Evolutionary conservation across 1,284 basidiomycete species (phyloP), one percentile per base, ranked within the genome.

Genomic region (Heterobasidion annosum): DNA sequence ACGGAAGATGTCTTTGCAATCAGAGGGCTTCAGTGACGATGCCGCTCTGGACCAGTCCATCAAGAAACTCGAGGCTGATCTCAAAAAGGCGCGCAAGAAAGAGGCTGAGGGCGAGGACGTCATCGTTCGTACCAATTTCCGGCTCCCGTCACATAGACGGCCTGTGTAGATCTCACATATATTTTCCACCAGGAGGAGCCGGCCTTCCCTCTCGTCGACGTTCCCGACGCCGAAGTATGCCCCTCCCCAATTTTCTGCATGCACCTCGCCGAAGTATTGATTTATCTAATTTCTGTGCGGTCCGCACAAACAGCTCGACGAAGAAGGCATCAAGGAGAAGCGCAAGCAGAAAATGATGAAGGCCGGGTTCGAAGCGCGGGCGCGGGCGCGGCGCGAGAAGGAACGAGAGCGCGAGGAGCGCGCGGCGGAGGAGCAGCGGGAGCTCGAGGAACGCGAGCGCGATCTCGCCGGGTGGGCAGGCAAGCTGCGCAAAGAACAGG

Each of bases 291-390:
- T 13, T 13, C 5, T 43, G 1, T 43, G 3, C 6, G 13, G 2
- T 43, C 40, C 8, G 25, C 25, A 25, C 25, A 1, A 25, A 1
- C 56, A 91, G 81, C 79, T 99, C 18, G 93, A 93, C 62, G 95
- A 98, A 66, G 95, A 98, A 49, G 81, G 85, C 13, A 65, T 98
- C 49, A 98, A 93, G 68, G 97, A 99, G 70, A 99, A 99, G 73
- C 86, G 88, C 63, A 90, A 88, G 62, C 97, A 99, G 69, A 88
- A 85, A 58, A 75, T 99, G 40, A 76, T 97, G 74, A 99, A 98
- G 70, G 93, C 95, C 0, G 93, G 93, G 0, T 95, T 90, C 70
- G 97, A 99, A 56, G 94, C 96, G 0, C 85, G 97, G 10, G 80
- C 86, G 50, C 84, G 93, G 7, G 81, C 84, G 0, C 84, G 91